Base-by-base conservation (phyloP, 1,139 yeast genomes). In the Scheffersomyces segobiensis region DNA sequence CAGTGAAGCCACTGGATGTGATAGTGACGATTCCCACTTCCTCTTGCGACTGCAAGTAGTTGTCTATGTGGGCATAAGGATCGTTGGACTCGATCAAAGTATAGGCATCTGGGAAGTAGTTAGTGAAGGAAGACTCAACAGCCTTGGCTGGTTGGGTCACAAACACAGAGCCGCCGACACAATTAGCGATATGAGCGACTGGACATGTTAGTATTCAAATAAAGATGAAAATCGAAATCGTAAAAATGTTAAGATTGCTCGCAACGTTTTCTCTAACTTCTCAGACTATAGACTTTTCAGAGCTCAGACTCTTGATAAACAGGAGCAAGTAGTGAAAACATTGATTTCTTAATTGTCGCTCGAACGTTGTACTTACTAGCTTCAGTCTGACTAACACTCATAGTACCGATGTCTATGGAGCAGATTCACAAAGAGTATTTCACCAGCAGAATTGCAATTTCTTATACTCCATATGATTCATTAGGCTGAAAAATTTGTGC, bases 141-240 rank as follows among this genome's bases (percentile, higher is more conserved):
- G 85, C 73, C 66, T 83, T 80, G 52, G 85, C 80, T 50, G 83
- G 82, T 63, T 80, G 84, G 48, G 85, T 75, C 39, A 76, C 71
- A 64, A 75, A 82, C 48, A 79, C 73, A 47, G 70, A 62, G 39
- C 80, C 81, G 39, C 70, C 72, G 32, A 71, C 67, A 52, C 62
- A 58, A 52, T 57, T 50, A 53, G 63, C 57, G 19, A 66, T 53
- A n/a, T 58, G 54, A 21, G 65, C 58, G 52, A 64, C 67, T 63
- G 21, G n/a, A 19, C 19, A 22, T 14, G 60, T 59, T 59, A 59
- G 60, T 59, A 57, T 52, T 32, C 42, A 5, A 3, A 32, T 12
- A 32, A 32, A 5, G 17, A 32, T 32, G 12, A 10, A 7, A 32
- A 26, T 26, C 42, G 42, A 32, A 32, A 10, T 8, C 42, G 42